A percentile compares a stretch with the other conserved stretches of the same genome.
Evolutionary conservation across 352 stramenopile species (phyloP).

Genomic region (Halophytophthora batemanensis): DNA sequence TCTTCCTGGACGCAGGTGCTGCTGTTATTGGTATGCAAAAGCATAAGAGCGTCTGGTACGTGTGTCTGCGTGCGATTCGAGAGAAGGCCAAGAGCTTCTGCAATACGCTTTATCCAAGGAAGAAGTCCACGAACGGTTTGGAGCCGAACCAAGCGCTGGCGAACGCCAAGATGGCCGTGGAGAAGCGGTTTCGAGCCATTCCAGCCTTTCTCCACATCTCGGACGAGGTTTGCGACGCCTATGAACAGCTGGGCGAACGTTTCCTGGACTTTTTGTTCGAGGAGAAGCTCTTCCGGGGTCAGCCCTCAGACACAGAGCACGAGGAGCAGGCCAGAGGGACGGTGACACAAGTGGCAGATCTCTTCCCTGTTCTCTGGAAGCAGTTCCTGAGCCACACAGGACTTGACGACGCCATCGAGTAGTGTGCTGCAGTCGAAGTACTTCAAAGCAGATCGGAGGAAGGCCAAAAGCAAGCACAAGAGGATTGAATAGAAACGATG

Average conservation of each 20-base stretch:
- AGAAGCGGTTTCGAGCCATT: slow-evolving; percentile 59
- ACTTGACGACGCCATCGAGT: slow-evolving; percentile 37
- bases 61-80: slow-evolving; percentile 82
- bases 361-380: slow-evolving; percentile 75
- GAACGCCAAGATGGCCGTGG: slow-evolving; percentile 28
- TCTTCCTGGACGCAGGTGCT: slow-evolving; percentile 59
- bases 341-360: slow-evolving; percentile 39
- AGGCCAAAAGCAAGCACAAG: no score
- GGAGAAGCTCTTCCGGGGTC: slow-evolving; percentile 29
- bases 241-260: slow-evolving; percentile 44
- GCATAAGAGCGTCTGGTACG: slow-evolving; percentile 83
- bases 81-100: slow-evolving; percentile 77
- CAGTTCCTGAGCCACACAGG: slow-evolving; percentile 53
- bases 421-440: no score
- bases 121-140: slow-evolving; percentile 14
- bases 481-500: no score
- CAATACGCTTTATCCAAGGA: slow-evolving; percentile 29
- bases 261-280: slow-evolving; percentile 64
- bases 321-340: slow-evolving; percentile 29
- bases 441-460: no score
- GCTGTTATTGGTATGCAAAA: slow-evolving; percentile 84
- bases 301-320: slow-evolving; percentile 17
- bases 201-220: slow-evolving; percentile 49
- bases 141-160: slow-evolving; percentile 16
- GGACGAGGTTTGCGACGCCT: slow-evolving; percentile 30